These are phyloP conservation scores for Piloderma croceum DNA, from an alignment of 768 basidiomycete species.

Conservation along the genomic window DNA sequence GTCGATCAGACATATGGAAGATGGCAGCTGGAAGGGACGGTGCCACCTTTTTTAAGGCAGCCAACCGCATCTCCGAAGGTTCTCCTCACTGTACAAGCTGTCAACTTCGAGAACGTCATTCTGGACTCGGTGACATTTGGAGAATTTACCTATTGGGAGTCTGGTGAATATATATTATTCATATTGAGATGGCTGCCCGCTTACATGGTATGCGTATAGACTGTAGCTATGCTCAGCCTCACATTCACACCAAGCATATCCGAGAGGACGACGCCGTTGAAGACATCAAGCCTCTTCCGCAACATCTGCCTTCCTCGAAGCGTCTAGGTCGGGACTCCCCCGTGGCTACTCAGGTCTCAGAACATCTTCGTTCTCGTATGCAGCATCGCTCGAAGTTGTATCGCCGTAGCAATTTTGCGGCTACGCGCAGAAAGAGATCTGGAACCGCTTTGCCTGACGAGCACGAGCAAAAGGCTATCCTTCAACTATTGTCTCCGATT, in stretches of 20 bases:
- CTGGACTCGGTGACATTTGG: slow-evolving; percentile 69
- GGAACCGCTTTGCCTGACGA: too few species aligned
- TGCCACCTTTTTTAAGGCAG: slow-evolving; percentile 48
- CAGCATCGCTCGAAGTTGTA: too few species aligned
- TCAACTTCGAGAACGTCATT: slow-evolving; percentile 44
- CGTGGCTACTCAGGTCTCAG: too few species aligned
- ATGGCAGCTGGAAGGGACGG: slow-evolving; percentile 63
- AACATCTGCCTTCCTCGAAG: too few species aligned
- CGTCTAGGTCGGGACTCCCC: too few species aligned
- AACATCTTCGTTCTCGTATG: too few species aligned
- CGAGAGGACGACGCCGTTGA: slow-evolving; percentile 31
- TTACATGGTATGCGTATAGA: too few species aligned
- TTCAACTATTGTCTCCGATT: slow-evolving; percentile 57
- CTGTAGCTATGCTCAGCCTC: slow-evolving; percentile 34
- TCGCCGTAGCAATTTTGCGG: too few species aligned
- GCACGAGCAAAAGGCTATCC: slow-evolving; percentile 55
- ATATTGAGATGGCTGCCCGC: too few species aligned
- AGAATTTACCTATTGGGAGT: slow-evolving; percentile 58
- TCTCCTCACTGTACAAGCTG: slow-evolving; percentile 56
- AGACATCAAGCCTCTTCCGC: slow-evolving; percentile 32
- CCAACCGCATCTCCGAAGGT: slow-evolving; percentile 36
- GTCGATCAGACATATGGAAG: slow-evolving; percentile 41
- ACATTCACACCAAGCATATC: slow-evolving; percentile 34
- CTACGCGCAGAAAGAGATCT: too few species aligned
- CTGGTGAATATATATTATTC: too few species aligned